A percentile compares a stretch with the other conserved stretches of the same genome.
Conservation (phyloP, 2,329 filamentous ascomycete genomes). For the Sodiomyces alkalinus region DNA sequence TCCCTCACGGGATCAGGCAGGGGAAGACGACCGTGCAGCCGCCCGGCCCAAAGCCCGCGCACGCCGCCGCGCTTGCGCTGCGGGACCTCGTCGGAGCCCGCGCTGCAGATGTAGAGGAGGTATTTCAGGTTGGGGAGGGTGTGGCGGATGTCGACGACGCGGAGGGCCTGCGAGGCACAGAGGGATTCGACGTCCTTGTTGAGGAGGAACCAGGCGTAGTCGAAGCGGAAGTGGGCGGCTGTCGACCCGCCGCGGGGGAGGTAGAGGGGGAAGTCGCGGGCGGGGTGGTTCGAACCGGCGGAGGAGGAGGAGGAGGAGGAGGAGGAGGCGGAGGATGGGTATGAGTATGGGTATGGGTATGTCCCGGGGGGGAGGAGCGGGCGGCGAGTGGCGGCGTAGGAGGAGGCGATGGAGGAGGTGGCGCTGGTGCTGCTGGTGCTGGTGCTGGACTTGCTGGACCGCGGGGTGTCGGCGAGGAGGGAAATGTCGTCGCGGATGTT, state of each 20-base stretch:
- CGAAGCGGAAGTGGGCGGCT: constrained; percentile 73
- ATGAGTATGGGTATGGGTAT: constrained; percentile 16
- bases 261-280: constrained; percentile 67
- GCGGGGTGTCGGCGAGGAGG: constrained; percentile 28
- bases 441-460: not conserved
- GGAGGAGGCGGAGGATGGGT: constrained; percentile 13
- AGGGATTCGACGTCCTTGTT: constrained; percentile 83
- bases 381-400: too few species aligned
- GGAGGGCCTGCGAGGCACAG: constrained; percentile 51
- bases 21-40: constrained; percentile 20
- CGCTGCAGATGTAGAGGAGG: constrained; percentile 75
- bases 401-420: too few species aligned
- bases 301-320: constrained; percentile 4
- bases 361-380: constrained; percentile 9
- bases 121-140: constrained; percentile 91
- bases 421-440: too few species aligned
- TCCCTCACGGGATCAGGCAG: constrained; percentile 1
- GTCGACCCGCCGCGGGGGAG: constrained; percentile 42
- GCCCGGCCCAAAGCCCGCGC: constrained; percentile 38
- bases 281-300: constrained; percentile 4
- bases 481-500: constrained; percentile 64
- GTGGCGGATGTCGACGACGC: constrained; percentile 78
- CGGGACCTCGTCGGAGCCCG: constrained; percentile 51
- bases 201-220: constrained; percentile 90
- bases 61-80: constrained; percentile 47